Percentiles rank a stretch among this genome's conserved stretches.
These are phyloP conservation scores for Mimosa bimucronata DNA, from an alignment of 306 rosid genomes.

Conservation along the genomic window DNA sequence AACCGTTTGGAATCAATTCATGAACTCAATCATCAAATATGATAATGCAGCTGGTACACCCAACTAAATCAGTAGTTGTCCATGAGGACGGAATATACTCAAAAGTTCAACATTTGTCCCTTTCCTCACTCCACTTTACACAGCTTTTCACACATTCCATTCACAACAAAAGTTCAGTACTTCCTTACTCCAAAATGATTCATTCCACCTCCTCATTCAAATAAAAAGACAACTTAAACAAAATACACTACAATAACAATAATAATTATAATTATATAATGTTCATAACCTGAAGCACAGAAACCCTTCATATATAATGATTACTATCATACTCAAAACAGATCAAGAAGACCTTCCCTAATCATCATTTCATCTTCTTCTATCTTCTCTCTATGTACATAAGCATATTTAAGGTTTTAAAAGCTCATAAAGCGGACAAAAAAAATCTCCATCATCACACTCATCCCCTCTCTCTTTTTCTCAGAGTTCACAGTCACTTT, in stretches of 20 bases:
- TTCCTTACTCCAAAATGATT: background rate
- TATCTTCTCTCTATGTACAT: constrained; percentile 42
- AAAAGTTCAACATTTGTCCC: background rate
- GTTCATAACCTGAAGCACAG: background rate
- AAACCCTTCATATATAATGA: background rate
- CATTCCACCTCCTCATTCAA: background rate
- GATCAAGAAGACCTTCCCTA: background rate
- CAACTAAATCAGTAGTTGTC: background rate
- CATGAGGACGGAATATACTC: background rate
- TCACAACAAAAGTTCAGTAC: background rate
- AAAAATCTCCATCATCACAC: background rate
- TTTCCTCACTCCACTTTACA: constrained; percentile 17
- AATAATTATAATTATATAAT: background rate
- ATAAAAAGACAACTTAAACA: background rate
- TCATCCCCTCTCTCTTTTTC: background rate
- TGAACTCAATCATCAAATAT: background rate
- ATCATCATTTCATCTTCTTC: constrained; percentile 12
- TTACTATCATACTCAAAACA: background rate
- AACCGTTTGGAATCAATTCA: background rate
- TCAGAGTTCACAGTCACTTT: background rate
- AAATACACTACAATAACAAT: background rate
- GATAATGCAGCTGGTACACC: background rate
- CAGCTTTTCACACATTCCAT: constrained; percentile 12
- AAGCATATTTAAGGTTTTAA: background rate
- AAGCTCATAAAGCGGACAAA: background rate